Conservation (phyloP, 1,284 basidiomycete genomes). For the Microbotryomycetes sp. region DNA sequence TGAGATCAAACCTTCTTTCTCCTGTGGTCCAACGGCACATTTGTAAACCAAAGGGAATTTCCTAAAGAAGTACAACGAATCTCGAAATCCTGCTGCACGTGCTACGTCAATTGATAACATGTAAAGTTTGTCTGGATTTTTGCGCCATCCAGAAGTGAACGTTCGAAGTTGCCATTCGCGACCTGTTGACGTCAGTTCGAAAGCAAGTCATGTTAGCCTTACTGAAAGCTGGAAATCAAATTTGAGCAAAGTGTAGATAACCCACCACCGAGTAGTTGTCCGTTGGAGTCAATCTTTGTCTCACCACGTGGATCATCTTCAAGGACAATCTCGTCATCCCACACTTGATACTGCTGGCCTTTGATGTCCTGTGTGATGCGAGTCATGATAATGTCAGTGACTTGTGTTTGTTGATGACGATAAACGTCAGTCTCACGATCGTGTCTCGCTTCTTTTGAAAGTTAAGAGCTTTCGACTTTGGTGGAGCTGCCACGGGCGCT, state of each 20-base stretch:
- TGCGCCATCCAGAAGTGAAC: constrained; percentile 71
- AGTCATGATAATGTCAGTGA: neutral
- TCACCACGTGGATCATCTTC: constrained; percentile 81
- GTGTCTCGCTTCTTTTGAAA: neutral
- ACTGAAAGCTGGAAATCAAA: neutral
- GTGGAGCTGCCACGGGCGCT: neutral
- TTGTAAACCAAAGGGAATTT: constrained; percentile 84
- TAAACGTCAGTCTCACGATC: neutral
- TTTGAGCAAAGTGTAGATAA: constrained; percentile 2
- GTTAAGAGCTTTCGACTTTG: neutral
- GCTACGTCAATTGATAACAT: constrained; percentile 97
- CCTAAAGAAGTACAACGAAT: constrained; percentile 94
- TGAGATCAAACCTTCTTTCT: constrained; percentile 86
- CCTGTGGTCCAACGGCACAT: constrained; percentile 72
- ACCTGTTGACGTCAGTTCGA: constrained; percentile 46
- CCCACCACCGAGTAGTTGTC: constrained; percentile 78
- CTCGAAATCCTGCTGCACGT: constrained; percentile 87
- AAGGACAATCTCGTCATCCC: constrained; percentile 80
- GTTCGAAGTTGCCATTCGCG: constrained; percentile 82
- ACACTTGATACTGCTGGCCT: constrained; percentile 67
- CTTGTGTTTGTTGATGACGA: neutral
- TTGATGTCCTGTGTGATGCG: constrained; percentile 52
- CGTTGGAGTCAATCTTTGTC: constrained; percentile 79
- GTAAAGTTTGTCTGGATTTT: constrained; percentile 72
- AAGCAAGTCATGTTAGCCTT: neutral